Evolutionary conservation across 2,329 filamentous ascomycete genomes (phyloP), one percentile per base, ranked within the genome.

Genomic region (Pestalotiopsis sp.): DNA sequence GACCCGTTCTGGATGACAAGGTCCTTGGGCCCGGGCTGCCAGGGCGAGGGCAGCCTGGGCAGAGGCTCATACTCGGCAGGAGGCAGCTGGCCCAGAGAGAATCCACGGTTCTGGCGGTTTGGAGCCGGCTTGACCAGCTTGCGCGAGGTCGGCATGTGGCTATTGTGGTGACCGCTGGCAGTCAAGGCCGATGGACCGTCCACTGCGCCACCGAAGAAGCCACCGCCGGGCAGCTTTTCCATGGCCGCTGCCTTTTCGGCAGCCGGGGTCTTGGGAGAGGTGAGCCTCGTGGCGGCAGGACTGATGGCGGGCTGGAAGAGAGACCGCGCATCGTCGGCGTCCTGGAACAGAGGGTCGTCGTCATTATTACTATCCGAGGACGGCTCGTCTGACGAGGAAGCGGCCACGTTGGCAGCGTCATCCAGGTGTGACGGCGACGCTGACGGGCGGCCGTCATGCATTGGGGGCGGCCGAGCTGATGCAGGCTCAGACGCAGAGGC

Each of bases 281-380:
- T 86, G 52, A 90, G 79, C 61, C 87, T 85, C 4, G 86, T 87
- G 9, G 88, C 89, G 25, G 82, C 81, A 6, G 83, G 82, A 75
- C 87, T 90, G 71, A 91, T 84, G 27, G 87, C 83, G 2, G 87
- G 87, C 74, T 89, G 88, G 64, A 91, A 83, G 60, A 90, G 83
- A 7, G 87, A 88, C 72, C 89, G 86, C 4, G 86, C 88, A 71
- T 87, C 87, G 73, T 90, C 87, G 68, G 86, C 81, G 60, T 86
- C 84, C 62, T 81, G 80, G 38, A 83, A 82, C 61, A 81, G 70
- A 63, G 74, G 75, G 65, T 80, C 80, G 52, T 83, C 82, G 9
- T 80, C 77, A 23, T 74, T 72, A 49, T 70, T 74, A 41, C 72
- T 70, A 25, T 76, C 74, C 14, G 74, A 75, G 2, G 73, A 73